Percentiles rank a stretch among this genome's conserved stretches.
phyloP scores from a whole-genome alignment of 176 grass and related monocot species.

The Ananas comosus region DNA sequence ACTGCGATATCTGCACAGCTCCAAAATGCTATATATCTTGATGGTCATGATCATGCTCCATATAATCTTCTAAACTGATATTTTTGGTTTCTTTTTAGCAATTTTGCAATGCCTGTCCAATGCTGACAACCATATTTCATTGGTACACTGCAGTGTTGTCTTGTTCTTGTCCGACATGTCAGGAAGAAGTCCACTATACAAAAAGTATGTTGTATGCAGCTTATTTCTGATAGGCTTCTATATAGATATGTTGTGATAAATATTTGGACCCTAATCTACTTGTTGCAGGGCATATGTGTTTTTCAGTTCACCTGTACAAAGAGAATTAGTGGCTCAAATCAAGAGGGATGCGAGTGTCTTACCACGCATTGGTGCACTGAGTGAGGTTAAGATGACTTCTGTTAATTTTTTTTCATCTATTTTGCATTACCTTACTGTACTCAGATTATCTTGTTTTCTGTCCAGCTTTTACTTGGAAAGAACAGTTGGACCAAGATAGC shows the following conservation, averaged over 20 bases:
- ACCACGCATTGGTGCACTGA: slow-evolving; percentile 53
- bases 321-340: slow-evolving; percentile 54
- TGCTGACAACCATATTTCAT: slow-evolving; percentile 23
- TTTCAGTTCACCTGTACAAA: slow-evolving; percentile 67
- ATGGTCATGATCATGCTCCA: background rate
- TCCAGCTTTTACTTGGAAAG: background rate
- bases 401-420: slow-evolving; percentile 13
- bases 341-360: slow-evolving; percentile 55
- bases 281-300: slow-evolving; percentile 59
- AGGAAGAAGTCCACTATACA: slow-evolving; percentile 71
- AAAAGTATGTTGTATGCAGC: slow-evolving; percentile 53
- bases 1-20: too few relatives aligned
- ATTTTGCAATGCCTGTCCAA: background rate
- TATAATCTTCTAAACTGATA: background rate
- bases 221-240: background rate
- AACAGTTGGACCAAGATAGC: background rate
- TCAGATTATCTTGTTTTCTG: too few relatives aligned
- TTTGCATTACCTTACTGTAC: background rate
- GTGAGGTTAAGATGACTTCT: slow-evolving; percentile 47
- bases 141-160: slow-evolving; percentile 43
- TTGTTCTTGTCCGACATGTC: slow-evolving; percentile 86
- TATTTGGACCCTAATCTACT: slow-evolving; percentile 10
- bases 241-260: slow-evolving; percentile 13
- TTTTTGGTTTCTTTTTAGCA: background rate
- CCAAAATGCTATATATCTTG: too few relatives aligned